These are phyloP conservation scores for Stachybotrys chlorohalonatus DNA, from an alignment of 2,329 filamentous ascomycete species.

Conservation along the genomic window DNA sequence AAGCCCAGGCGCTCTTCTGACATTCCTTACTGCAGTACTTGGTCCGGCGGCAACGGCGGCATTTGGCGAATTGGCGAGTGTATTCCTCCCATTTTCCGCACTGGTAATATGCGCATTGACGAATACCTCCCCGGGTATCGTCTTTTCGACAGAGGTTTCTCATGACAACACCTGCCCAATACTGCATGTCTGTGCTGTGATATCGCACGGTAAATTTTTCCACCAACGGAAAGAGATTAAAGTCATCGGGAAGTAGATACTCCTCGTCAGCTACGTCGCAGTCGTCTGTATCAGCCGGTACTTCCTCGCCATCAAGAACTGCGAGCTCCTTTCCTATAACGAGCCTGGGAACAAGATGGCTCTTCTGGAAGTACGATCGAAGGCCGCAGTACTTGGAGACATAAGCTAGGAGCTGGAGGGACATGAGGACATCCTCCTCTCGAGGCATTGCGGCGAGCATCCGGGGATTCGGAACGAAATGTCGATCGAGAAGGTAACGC, in stretches of 20 bases:
- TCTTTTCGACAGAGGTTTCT: conserved; percentile 97
- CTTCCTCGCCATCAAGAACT: conserved; percentile 63
- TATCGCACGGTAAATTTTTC: conserved; percentile 97
- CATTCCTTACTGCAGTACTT: conserved; percentile 99
- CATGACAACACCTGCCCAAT: conserved; percentile 99
- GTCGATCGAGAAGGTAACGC: conserved; percentile 69
- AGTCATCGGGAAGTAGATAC: conserved; percentile 85
- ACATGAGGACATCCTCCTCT: conserved; percentile 97
- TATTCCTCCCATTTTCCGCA: conserved; percentile 98
- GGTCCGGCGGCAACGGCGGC: conserved; percentile 86
- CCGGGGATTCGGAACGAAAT: conserved; percentile 58
- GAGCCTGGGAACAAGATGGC: conserved; percentile 84
- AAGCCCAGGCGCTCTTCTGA: conserved; percentile 98
- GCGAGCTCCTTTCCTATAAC: conserved; percentile 82
- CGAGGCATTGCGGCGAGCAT: conserved; percentile 87
- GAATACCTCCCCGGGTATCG: conserved; percentile 84
- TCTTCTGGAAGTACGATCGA: conserved; percentile 88
- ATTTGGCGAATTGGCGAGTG: conserved; percentile 95
- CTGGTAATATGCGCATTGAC: conserved; percentile 96
- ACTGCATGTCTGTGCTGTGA: conserved; percentile 96
- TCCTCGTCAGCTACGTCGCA: conserved; percentile 69
- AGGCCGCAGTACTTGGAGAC: conserved; percentile 98
- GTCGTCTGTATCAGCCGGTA: conserved; percentile 29
- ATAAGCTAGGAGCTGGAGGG: conserved; percentile 89
- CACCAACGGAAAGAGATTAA: conserved; percentile 96